Evolutionary conservation across 257 asterid species (phyloP).

Genomic region (Solanum okadae): DNA sequence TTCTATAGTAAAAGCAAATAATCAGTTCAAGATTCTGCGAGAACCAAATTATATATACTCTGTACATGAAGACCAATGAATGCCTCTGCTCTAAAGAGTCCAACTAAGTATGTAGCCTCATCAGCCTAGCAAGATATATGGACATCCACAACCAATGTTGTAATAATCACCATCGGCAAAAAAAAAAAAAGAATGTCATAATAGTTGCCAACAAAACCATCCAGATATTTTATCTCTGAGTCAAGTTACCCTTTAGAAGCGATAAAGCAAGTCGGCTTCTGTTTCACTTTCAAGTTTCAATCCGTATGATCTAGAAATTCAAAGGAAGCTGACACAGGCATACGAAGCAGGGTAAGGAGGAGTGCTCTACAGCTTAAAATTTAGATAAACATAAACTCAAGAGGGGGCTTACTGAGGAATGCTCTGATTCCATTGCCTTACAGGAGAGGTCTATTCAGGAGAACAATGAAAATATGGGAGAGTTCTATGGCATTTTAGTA

Average conservation of each 20-base stretch:
- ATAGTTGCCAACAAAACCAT: neutral
- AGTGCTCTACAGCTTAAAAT: neutral
- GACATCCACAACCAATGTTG: neutral
- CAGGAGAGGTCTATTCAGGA: neutral
- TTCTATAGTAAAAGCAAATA: neutral
- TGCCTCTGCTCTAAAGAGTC: neutral
- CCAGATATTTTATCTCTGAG: neutral
- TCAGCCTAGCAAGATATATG: neutral
- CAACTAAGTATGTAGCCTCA: neutral
- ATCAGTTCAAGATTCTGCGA: neutral
- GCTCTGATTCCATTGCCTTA: neutral
- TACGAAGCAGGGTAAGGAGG: neutral
- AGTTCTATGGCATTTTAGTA: neutral
- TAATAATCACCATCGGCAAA: neutral
- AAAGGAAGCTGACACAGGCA: neutral
- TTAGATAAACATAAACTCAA: neutral
- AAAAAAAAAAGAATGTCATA: neutral
- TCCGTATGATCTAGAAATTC: neutral
- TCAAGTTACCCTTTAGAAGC: neutral
- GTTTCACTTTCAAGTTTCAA: neutral
- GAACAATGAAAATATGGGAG: neutral
- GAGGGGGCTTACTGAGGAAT: neutral
- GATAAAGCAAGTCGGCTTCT: neutral
- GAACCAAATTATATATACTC: neutral
- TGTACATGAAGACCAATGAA: neutral